A percentile compares a stretch with the other conserved stretches of the same genome.
Evolutionary conservation across 1,284 basidiomycete genomes (phyloP).

Genomic region (Leccinum angustisporum): DNA sequence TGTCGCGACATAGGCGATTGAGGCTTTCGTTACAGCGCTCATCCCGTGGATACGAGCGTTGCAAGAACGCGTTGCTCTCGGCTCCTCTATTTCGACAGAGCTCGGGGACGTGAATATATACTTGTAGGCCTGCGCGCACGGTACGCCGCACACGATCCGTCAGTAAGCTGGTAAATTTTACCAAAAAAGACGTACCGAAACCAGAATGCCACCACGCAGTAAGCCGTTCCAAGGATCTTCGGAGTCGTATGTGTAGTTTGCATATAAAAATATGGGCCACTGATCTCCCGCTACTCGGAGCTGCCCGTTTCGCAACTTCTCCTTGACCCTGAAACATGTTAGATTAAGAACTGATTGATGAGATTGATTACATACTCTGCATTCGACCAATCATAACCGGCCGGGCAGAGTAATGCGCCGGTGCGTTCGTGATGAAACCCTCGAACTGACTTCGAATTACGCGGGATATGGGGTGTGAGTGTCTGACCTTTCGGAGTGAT

Average conservation of each 20-base stretch:
- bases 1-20: conserved; percentile 1
- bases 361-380: neutral
- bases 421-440: neutral
- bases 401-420: neutral
- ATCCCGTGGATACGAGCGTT: conserved; percentile 3
- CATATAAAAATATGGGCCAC: no score
- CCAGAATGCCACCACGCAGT: no score
- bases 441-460: neutral
- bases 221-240: no score
- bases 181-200: no score
- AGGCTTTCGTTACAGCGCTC: neutral
- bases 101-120: conserved; percentile 9
- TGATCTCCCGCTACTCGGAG: no score
- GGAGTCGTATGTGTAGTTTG: no score
- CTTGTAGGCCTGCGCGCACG: conserved; percentile 1
- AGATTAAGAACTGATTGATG: neutral
- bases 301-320: no score
- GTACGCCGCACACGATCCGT: no score
- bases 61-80: neutral
- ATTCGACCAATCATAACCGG: neutral
- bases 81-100: conserved; percentile 1
- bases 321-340: no score
- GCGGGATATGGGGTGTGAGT: neutral
- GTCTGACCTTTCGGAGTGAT: no score
- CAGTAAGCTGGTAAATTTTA: no score